Evolutionary conservation across 2,329 filamentous ascomycete genomes (phyloP), one percentile per base, ranked within the genome.

Genomic region (Venturia nashicola): DNA sequence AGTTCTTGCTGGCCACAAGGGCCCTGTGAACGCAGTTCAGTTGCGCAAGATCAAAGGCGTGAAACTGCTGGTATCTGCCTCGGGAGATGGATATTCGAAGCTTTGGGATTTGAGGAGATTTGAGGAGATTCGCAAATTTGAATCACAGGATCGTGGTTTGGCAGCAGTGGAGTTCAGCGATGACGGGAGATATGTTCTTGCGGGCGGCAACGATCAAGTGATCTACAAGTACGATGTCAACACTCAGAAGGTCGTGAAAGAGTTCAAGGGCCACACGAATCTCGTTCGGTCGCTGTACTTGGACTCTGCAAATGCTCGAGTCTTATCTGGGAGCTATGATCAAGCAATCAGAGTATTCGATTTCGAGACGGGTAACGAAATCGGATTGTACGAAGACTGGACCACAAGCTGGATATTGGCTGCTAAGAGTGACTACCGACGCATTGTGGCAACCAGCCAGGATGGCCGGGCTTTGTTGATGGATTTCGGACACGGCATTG

Each of bases 191-290:
- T 94, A 89, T 68, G 91, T 99, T 59, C 88, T 95, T 59, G 94
- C 91, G 20, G 94, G 94, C 11, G 94, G 94, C 57, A 99, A 97
- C 72, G 94, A 97, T 77, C 89, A 93, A 75, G 86, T 91, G 60
- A 97, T 97, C 66, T 94, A 95, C 73, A 90, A 97, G 72, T 99
- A 95, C 83, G 91, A 97, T 74, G 91, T 92, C 61, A 89, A 90
- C 70, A 96, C 91, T 1, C 92, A 92, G 66, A 86, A 91, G 70
- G 88, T 92, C 69, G 81, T 96, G 61, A 86, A 86, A 66, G 87
- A 89, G 72, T 89, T 96, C 73, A 82, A 83, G 59, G 93, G 92
- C 6, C 94, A 99, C 75, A 83, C 87, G 36, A 88, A 88, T 66
- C 82, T 99, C 39, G 93, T 99, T 32, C 87, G 94, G 65, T 94